phyloP scores from a whole-genome alignment of 768 basidiomycete genomes.

The Tricholoma terreum region DNA sequence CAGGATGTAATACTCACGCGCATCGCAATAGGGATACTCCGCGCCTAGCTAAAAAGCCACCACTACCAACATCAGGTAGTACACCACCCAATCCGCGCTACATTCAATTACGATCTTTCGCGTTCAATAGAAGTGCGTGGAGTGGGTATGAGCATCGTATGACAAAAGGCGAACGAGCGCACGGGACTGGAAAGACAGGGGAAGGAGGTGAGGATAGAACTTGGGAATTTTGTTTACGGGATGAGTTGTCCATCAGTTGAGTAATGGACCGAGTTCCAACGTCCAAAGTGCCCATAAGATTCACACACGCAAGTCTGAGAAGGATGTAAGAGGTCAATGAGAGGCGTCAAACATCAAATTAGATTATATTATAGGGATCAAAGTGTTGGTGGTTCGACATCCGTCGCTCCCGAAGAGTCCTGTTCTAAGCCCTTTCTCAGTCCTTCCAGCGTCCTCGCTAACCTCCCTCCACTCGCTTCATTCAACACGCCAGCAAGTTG shows the following conservation, averaged over 20 bases:
- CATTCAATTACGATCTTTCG: conserved; percentile 72
- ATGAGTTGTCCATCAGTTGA: conserved; percentile 4
- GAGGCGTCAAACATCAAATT: not conserved
- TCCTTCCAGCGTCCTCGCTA: conserved; percentile 74
- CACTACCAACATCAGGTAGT: conserved; percentile 43
- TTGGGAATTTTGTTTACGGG: conserved; percentile 77
- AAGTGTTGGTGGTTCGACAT: conserved; percentile 11
- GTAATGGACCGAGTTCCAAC: not conserved
- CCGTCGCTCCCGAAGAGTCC: conserved; percentile 12
- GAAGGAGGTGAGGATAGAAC: conserved; percentile 79
- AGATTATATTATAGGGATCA: conserved; percentile 6
- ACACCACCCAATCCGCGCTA: conserved; percentile 63
- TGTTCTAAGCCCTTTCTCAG: conserved; percentile 48
- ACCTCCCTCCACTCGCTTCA: conserved; percentile 63
- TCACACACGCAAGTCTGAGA: not conserved
- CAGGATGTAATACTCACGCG: not conserved
- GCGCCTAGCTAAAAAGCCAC: conserved; percentile 72
- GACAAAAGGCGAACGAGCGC: conserved; percentile 82
- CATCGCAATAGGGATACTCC: conserved; percentile 62
- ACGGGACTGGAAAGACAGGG: conserved; percentile 62
- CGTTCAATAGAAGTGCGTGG: conserved; percentile 68
- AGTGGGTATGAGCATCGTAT: conserved; percentile 90
- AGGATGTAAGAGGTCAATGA: not conserved
- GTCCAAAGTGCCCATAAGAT: not conserved
- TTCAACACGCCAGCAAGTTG: conserved; percentile 71